These are phyloP conservation scores for Rhodomyrtus tomentosa DNA, from an alignment of 345 rosid genomes.

Conservation along the genomic window DNA sequence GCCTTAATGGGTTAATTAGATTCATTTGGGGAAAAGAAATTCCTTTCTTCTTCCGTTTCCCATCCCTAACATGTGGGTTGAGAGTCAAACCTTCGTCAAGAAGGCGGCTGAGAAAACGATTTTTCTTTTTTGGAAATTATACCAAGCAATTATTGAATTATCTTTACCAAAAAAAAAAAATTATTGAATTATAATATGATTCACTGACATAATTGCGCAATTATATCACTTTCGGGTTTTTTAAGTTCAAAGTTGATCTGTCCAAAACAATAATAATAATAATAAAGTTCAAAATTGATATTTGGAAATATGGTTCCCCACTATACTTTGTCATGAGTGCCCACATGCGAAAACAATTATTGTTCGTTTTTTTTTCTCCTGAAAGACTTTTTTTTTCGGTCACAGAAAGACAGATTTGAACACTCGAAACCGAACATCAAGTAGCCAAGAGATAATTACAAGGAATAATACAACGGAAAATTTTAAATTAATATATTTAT, in stretches of 20 bases:
- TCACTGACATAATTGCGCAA: neutral
- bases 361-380: neutral
- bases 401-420: neutral
- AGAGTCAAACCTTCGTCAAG: neutral
- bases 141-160: neutral
- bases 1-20: neutral
- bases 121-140: neutral
- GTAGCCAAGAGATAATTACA: neutral
- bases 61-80: neutral
- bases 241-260: neutral
- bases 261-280: too few species aligned
- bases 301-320: neutral
- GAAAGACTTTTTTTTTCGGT: too few species aligned
- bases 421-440: neutral
- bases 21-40: neutral
- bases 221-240: neutral
- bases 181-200: neutral
- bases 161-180: too few species aligned
- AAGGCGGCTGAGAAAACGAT: neutral
- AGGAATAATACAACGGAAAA: too few species aligned
- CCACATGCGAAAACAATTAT: neutral
- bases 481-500: too few species aligned
- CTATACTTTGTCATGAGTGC: neutral
- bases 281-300: too few species aligned
- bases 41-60: neutral